phyloP scores from a whole-genome alignment of 2,329 filamentous ascomycete species.

The Venturia carpophila region DNA sequence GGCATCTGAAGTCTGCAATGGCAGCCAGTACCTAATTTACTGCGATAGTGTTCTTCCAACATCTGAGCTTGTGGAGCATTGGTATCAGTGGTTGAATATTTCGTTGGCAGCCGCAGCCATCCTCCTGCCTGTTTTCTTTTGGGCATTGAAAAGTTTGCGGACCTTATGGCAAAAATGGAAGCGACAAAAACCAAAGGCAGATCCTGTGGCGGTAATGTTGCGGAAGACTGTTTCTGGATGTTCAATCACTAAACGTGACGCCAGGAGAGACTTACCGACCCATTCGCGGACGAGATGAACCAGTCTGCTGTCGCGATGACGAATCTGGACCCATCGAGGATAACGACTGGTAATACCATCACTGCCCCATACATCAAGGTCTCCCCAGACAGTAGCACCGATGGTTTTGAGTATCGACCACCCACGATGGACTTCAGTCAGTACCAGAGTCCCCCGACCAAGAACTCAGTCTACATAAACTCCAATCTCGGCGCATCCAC shows the following conservation, averaged over 20 bases:
- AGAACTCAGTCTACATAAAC: background rate
- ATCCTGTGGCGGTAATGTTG: background rate
- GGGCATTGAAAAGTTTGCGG: background rate
- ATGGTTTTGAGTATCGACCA: background rate
- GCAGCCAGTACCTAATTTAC: conserved; percentile 8
- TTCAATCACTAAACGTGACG: background rate
- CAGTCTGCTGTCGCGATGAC: background rate
- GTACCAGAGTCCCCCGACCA: background rate
- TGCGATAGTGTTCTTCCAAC: conserved; percentile 5
- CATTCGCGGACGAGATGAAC: background rate
- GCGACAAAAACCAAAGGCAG: background rate
- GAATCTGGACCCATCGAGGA: background rate
- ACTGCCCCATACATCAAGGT: conserved; percentile 7
- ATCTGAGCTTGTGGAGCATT: conserved; percentile 2
- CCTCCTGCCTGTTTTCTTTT: background rate
- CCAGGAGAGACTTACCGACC: background rate
- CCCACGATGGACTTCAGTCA: background rate
- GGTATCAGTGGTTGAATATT: conserved; percentile 10
- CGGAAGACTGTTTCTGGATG: no score
- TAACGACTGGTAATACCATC: background rate
- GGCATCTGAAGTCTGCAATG: conserved; percentile 2
- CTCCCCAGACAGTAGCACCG: background rate
- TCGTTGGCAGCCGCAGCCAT: background rate
- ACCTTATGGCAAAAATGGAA: background rate
- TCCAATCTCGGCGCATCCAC: background rate